Conservation (phyloP, 192 early-diverging fungal genomes). For the Coemansia sp. region DNA sequence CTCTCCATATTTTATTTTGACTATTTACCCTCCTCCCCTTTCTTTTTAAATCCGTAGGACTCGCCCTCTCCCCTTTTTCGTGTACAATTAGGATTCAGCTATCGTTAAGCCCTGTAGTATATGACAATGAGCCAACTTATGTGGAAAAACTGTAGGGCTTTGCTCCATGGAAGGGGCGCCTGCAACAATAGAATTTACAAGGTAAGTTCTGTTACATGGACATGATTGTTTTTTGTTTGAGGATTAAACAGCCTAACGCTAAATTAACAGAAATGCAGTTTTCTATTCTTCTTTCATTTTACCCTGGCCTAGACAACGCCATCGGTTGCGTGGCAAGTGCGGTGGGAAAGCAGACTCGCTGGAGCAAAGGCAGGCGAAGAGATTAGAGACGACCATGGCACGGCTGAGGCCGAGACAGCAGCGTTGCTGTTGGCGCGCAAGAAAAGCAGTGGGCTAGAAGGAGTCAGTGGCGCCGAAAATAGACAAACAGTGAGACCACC, state of each 20-base stretch:
- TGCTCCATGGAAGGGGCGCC: background rate
- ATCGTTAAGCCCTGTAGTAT: background rate
- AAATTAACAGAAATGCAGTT: background rate
- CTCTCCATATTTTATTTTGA: background rate
- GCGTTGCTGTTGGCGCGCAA: conserved; percentile 28
- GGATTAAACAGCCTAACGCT: background rate
- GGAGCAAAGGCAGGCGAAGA: background rate
- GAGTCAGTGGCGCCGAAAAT: background rate
- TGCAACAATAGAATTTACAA: background rate
- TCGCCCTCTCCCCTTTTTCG: background rate
- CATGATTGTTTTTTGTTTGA: background rate
- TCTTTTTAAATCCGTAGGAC: background rate
- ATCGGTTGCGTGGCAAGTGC: conserved; percentile 18
- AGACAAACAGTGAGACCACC: conserved; percentile 37
- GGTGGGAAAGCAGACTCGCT: conserved; percentile 37
- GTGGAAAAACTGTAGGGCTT: background rate
- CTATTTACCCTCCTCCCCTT: background rate
- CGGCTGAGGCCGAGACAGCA: conserved; percentile 6
- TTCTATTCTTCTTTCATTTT: too few relatives aligned
- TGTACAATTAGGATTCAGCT: background rate
- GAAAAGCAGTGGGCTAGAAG: background rate
- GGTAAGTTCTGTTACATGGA: background rate
- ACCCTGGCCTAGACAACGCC: background rate
- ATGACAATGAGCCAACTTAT: background rate
- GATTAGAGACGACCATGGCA: background rate